Evolutionary conservation across 176 grass and related monocot genomes (phyloP).

Genomic region (Oryza australiensis): DNA sequence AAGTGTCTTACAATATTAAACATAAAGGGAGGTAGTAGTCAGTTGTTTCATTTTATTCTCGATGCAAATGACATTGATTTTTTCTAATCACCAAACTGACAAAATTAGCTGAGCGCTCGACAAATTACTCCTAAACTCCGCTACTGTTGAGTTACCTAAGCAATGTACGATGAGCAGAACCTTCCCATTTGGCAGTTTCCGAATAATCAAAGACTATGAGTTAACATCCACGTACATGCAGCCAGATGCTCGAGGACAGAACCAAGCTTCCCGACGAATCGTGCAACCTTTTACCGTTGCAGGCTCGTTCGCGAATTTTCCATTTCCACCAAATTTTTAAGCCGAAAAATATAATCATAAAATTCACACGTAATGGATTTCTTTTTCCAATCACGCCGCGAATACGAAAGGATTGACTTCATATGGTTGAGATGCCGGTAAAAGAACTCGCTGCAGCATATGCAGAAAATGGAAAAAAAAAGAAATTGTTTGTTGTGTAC

Average conservation of each 20-base stretch:
- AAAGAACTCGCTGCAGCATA: too few relatives aligned
- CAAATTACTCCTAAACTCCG: background rate
- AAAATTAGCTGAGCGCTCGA: background rate
- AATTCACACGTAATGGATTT: background rate
- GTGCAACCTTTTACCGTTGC: background rate
- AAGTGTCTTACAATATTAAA: too few relatives aligned
- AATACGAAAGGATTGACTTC: too few relatives aligned
- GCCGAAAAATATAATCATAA: background rate
- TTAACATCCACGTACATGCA: background rate
- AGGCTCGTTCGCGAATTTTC: slow-evolving; percentile 2
- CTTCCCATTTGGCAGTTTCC: background rate
- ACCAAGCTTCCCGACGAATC: slow-evolving; percentile 13
- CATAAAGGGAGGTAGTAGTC: too few relatives aligned
- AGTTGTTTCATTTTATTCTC: background rate
- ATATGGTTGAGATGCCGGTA: too few relatives aligned
- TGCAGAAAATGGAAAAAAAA: background rate
- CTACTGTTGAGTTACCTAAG: background rate
- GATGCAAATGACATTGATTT: background rate
- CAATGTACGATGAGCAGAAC: background rate
- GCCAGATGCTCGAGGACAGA: background rate
- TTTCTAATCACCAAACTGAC: background rate
- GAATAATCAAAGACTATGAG: background rate
- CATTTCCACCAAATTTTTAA: background rate
- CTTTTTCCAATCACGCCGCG: background rate
- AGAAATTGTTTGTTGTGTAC: too few relatives aligned